Conservation (phyloP, 495 filamentous ascomycete species). For the Annulohypoxylon bovei region DNA sequence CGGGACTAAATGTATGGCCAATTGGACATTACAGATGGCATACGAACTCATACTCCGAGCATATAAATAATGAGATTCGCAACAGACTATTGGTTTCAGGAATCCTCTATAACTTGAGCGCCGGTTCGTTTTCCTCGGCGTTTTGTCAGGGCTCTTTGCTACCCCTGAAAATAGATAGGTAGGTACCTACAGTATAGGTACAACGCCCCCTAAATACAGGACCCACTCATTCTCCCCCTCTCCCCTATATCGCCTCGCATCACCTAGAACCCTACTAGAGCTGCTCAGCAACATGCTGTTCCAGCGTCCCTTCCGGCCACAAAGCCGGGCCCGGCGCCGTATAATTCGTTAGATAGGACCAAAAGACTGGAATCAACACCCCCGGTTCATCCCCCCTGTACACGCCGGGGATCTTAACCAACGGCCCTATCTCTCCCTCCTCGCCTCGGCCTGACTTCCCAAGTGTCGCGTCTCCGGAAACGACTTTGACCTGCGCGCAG, state of each 20-base stretch:
- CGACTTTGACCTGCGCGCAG: conserved; percentile 69
- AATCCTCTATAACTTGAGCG: no score
- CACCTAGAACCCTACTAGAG: neutral
- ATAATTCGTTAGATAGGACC: conserved; percentile 33
- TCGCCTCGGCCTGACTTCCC: neutral
- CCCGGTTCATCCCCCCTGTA: conserved; percentile 35
- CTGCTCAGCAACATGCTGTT: conserved; percentile 26
- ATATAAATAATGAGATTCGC: no score
- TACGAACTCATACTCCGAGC: no score
- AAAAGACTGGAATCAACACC: conserved; percentile 34
- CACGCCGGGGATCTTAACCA: conserved; percentile 18
- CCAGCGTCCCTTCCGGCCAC: conserved; percentile 25
- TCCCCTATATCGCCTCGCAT: neutral
- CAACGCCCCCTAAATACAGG: no score
- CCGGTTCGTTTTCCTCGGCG: no score
- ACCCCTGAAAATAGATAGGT: no score
- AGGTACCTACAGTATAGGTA: no score
- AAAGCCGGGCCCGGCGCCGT: conserved; percentile 34
- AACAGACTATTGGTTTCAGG: no score
- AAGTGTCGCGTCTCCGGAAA: neutral
- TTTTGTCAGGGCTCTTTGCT: no score
- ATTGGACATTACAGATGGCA: neutral
- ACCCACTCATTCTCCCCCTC: neutral
- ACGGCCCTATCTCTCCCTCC: neutral
- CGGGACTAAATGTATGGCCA: conserved; percentile 33